phyloP scores from a whole-genome alignment of 176 grass and related monocot genomes.

The Oryza glumipatula region DNA sequence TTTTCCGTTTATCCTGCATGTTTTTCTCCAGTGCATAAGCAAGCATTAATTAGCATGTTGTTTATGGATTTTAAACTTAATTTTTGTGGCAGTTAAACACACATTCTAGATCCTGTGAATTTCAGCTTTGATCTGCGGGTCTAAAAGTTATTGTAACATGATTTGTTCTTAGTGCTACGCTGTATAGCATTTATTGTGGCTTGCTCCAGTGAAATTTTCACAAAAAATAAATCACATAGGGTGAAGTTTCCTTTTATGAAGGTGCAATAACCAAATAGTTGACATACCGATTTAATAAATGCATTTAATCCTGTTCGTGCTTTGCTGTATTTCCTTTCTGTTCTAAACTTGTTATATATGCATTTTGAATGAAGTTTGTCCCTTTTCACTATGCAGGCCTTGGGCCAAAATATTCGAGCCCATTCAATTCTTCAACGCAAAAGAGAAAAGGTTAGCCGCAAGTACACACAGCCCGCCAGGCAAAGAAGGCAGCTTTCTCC shows the following conservation, averaged over 20 bases:
- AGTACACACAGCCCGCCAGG: conserved; percentile 68
- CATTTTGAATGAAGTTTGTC: conserved; percentile 23
- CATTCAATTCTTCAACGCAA: conserved; percentile 77
- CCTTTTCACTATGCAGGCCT: conserved; percentile 54
- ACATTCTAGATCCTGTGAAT: conserved; percentile 5
- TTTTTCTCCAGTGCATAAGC: conserved; percentile 11
- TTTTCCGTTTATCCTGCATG: not conserved
- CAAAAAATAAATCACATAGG: not conserved
- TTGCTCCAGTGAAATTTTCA: conserved; percentile 10
- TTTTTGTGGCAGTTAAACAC: not conserved
- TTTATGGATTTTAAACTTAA: conserved; percentile 17
- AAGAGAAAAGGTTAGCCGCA: conserved; percentile 73
- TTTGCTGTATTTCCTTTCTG: conserved; percentile 1
- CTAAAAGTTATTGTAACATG: not conserved
- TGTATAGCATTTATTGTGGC: not conserved
- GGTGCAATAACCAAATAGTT: conserved; percentile 19
- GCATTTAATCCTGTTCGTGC: conserved; percentile 15
- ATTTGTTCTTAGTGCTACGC: conserved; percentile 22
- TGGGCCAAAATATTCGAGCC: conserved; percentile 76
- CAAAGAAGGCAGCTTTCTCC: conserved; percentile 78
- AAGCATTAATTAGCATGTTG: conserved; percentile 10
- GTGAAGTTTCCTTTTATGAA: not conserved
- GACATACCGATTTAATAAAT: not conserved
- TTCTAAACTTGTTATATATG: conserved; percentile 17
- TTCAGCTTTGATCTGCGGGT: conserved; percentile 3